Percentiles rank a stretch among this genome's conserved stretches.
phyloP scores from a whole-genome alignment of 805 yeast genomes.

The Myxozyma kluyveri region DNA sequence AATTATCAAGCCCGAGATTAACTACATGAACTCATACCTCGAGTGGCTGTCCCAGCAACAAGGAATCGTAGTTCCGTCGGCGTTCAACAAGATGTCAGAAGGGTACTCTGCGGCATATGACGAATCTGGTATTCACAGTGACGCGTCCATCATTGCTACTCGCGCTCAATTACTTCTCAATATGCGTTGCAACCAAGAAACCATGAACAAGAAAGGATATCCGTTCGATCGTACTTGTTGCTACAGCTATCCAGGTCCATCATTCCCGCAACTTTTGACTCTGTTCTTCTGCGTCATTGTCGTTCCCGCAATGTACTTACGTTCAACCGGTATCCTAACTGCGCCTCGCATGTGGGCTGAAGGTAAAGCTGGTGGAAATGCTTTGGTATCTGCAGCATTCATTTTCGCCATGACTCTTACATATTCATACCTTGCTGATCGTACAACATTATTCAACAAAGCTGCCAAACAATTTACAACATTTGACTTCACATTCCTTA shows the following conservation, averaged over 20 bases:
- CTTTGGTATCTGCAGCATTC: slow-evolving; percentile 22
- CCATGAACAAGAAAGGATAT: slow-evolving; percentile 18
- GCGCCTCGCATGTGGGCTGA: slow-evolving; percentile 17
- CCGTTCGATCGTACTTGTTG: slow-evolving; percentile 33
- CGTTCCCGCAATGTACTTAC: slow-evolving; percentile 17
- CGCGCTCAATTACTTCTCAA: slow-evolving; percentile 29
- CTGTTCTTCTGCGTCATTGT: slow-evolving; percentile 9
- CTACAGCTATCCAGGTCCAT: slow-evolving; percentile 23
- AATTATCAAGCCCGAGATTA: slow-evolving; percentile 18
- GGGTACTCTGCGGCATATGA: slow-evolving; percentile 15
- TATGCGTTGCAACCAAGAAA: slow-evolving; percentile 31
- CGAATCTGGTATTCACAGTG: slow-evolving; percentile 27
- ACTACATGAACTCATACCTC: slow-evolving; percentile 27
- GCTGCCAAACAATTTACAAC: slow-evolving; percentile 26
- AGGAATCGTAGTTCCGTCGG: slow-evolving; percentile 25
- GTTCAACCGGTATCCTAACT: slow-evolving; percentile 8
- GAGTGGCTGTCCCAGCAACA: slow-evolving; percentile 22
- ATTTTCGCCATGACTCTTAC: slow-evolving; percentile 22
- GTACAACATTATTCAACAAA: slow-evolving; percentile 30
- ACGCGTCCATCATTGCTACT: slow-evolving; percentile 22
- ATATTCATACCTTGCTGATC: slow-evolving; percentile 30
- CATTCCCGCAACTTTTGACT: slow-evolving; percentile 12
- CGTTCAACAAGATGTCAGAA: slow-evolving; percentile 26
- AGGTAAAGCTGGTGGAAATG: slow-evolving; percentile 6
- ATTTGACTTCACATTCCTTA: slow-evolving; percentile 23